These are phyloP conservation scores for Prunus davidiana DNA, from an alignment of 306 rosid species.

Conservation along the genomic window DNA sequence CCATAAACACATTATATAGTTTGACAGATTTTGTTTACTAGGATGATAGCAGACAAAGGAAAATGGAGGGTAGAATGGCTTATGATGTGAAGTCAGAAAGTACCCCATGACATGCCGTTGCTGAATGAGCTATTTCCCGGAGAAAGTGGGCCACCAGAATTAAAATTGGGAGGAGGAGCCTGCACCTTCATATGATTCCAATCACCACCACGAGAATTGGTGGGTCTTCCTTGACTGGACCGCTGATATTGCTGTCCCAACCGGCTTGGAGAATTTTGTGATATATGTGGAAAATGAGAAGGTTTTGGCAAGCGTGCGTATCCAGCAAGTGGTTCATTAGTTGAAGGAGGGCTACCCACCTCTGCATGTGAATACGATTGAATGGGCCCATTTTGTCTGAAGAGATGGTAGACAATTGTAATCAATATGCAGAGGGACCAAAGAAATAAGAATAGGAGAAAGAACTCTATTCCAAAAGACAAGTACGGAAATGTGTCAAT, in stretches of 20 bases:
- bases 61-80: slow-evolving; percentile 18
- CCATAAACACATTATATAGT: slow-evolving; percentile 1
- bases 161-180: slow-evolving; percentile 60
- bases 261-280: slow-evolving; percentile 87
- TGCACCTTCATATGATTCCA: slow-evolving; percentile 81
- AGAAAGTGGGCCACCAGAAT: slow-evolving; percentile 68
- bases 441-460: background rate
- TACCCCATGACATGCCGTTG: slow-evolving; percentile 89
- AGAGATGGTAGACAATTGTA: slow-evolving; percentile 10
- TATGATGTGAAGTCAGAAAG: slow-evolving; percentile 26
- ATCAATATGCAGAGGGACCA: background rate
- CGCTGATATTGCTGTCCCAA: slow-evolving; percentile 86
- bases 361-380: slow-evolving; percentile 66
- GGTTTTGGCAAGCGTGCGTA: slow-evolving; percentile 61
- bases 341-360: slow-evolving; percentile 56
- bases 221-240: slow-evolving; percentile 63
- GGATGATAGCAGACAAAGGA: background rate
- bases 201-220: slow-evolving; percentile 44
- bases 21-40: background rate
- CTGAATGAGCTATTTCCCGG: slow-evolving; percentile 68
- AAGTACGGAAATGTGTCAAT: background rate
- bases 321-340: slow-evolving; percentile 57
- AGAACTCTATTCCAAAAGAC: background rate
- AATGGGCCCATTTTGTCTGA: slow-evolving; percentile 67
- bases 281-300: slow-evolving; percentile 66